Conservation (phyloP, 1,284 basidiomycete species). For the Microbotryum saponariae region DNA sequence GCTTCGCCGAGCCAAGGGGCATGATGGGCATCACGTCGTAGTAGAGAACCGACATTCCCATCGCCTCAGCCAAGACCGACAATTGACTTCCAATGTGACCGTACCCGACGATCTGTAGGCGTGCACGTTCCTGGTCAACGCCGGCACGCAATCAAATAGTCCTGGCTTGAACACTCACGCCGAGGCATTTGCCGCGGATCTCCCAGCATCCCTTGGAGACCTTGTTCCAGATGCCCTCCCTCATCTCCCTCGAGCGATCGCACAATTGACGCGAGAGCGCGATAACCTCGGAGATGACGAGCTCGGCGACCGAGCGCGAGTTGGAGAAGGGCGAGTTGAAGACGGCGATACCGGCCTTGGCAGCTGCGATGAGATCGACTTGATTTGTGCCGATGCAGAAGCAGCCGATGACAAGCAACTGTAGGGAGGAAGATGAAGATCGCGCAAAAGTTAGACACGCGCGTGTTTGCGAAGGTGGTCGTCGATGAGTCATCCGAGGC, state of each 20-base stretch:
- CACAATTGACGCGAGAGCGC: conserved; percentile 89
- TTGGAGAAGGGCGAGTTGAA: conserved; percentile 99
- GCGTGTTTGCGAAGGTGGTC: too few species aligned
- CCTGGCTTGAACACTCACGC: conserved; percentile 39
- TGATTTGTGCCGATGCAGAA: conserved; percentile 99
- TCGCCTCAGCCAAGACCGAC: conserved; percentile 90
- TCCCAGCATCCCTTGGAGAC: conserved; percentile 93
- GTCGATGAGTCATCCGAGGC: not conserved
- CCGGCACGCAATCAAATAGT: not conserved
- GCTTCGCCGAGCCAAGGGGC: conserved; percentile 89
- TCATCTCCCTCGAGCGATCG: conserved; percentile 82
- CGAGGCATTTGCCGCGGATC: conserved; percentile 91
- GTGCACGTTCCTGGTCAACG: too few species aligned
- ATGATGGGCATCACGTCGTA: conserved; percentile 95
- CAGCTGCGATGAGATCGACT: conserved; percentile 80
- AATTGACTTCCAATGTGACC: conserved; percentile 98
- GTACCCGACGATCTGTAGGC: conserved; percentile 73
- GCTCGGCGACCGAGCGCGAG: conserved; percentile 96
- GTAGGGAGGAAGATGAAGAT: not conserved
- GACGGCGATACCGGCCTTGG: conserved; percentile 85
- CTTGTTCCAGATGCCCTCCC: conserved; percentile 93
- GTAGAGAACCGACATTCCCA: conserved; percentile 94
- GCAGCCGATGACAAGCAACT: conserved; percentile 95
- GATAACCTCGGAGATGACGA: conserved; percentile 91
- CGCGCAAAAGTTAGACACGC: not conserved